phyloP scores from a whole-genome alignment of 306 rosid genomes.

The Leucaena leucocephala region DNA sequence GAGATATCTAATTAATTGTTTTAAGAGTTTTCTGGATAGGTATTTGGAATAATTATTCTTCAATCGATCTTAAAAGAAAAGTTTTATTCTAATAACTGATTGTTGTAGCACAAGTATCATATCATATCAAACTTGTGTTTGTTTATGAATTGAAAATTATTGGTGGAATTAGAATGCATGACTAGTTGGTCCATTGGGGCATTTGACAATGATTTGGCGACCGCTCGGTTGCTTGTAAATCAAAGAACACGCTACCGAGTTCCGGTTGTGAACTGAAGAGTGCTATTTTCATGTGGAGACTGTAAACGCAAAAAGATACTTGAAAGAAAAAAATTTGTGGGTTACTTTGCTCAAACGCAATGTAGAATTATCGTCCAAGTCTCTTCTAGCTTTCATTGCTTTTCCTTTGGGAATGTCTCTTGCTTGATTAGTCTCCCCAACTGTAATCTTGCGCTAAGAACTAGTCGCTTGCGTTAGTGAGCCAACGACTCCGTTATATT shows the following conservation, averaged over 20 bases:
- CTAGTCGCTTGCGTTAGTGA: conserved; percentile 4
- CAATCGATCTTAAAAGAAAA: neutral
- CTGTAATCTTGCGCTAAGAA: neutral
- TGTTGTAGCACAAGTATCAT: neutral
- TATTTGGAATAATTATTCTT: neutral
- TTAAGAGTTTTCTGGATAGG: neutral
- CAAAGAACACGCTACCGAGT: conserved; percentile 9
- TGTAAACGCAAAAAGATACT: conserved; percentile 20
- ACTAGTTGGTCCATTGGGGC: neutral
- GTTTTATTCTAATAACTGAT: neutral
- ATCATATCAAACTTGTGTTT: neutral
- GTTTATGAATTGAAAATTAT: neutral
- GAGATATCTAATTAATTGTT: neutral
- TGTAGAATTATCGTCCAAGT: conserved; percentile 27
- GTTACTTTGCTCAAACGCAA: conserved; percentile 39
- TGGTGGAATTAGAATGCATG: neutral
- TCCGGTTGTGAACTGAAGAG: neutral
- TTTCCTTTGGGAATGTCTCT: neutral
- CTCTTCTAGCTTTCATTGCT: neutral
- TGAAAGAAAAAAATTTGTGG: conserved; percentile 3
- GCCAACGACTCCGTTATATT: conserved; percentile 1
- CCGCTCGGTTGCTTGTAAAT: conserved; percentile 26
- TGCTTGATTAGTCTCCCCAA: neutral
- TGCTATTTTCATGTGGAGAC: neutral
- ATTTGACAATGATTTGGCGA: too few species aligned